Evolutionary conservation across 306 rosid genomes (phyloP).

Genomic region (Delonix regia): DNA sequence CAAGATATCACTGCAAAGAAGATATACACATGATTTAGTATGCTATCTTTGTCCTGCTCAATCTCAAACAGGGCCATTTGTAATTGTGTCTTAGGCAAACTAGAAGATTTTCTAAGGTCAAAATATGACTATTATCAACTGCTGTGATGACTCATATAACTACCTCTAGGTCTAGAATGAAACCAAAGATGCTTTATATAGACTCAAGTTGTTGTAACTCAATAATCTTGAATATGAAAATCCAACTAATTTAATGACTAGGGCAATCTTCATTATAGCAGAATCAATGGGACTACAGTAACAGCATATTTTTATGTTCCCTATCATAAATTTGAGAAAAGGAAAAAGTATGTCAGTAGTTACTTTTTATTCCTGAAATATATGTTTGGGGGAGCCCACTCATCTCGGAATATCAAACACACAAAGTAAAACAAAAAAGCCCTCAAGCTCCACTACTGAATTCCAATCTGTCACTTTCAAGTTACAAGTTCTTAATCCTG

Average conservation of each 20-base stretch:
- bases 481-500: not conserved
- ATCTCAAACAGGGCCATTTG: not conserved
- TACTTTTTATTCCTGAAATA: not conserved
- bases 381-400: not conserved
- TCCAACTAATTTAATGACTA: not conserved
- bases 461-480: not conserved
- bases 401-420: not conserved
- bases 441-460: not conserved
- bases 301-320: not conserved
- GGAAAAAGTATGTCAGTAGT: not conserved
- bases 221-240: not conserved
- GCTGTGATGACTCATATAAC: not conserved
- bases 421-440: not conserved
- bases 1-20: not conserved
- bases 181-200: not conserved
- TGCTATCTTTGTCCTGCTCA: not conserved
- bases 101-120: no score
- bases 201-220: not conserved
- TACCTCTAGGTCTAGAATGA: not conserved
- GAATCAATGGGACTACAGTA: not conserved
- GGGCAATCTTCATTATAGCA: not conserved
- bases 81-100: not conserved
- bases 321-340: not conserved
- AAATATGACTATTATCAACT: not conserved
- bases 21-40: constrained; percentile 9